These are phyloP conservation scores for Knoxdaviesia proteae DNA, from an alignment of 2,329 filamentous ascomycete species.

Conservation along the genomic window DNA sequence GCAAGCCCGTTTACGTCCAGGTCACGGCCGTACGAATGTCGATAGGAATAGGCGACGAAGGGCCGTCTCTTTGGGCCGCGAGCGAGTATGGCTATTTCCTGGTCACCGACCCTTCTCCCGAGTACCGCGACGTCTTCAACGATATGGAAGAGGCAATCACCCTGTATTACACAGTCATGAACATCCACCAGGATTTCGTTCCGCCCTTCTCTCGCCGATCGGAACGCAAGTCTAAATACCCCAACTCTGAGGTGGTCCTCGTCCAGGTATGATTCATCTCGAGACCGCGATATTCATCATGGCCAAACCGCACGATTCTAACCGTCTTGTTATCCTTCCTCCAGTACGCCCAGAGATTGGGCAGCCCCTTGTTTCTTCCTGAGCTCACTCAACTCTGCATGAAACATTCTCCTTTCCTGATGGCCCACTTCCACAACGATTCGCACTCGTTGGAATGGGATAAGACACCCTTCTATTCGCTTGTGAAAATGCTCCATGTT, in stretches of 20 bases:
- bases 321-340: constrained; percentile 1
- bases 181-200: constrained; percentile 24
- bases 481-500: no score
- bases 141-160: constrained; percentile 42
- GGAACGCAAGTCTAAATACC: no score
- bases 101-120: constrained; percentile 30
- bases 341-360: constrained; percentile 28
- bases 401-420: constrained; percentile 28
- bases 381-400: constrained; percentile 25
- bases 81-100: constrained; percentile 49
- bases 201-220: no score
- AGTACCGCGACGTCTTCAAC: constrained; percentile 34
- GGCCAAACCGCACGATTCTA: not conserved
- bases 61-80: constrained; percentile 43
- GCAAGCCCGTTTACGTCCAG: constrained; percentile 23
- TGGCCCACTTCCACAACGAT: constrained; percentile 27
- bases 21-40: constrained; percentile 25
- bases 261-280: constrained; percentile 9
- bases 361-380: constrained; percentile 28
- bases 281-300: no score
- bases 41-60: constrained; percentile 27
- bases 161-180: constrained; percentile 41
- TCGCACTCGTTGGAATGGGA: no score
- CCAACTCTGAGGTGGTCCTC: constrained; percentile 11
- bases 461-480: no score